These are phyloP conservation scores for Nannochloropsis oceanica DNA, from an alignment of 108 stramenopile species.

Conservation along the genomic window DNA sequence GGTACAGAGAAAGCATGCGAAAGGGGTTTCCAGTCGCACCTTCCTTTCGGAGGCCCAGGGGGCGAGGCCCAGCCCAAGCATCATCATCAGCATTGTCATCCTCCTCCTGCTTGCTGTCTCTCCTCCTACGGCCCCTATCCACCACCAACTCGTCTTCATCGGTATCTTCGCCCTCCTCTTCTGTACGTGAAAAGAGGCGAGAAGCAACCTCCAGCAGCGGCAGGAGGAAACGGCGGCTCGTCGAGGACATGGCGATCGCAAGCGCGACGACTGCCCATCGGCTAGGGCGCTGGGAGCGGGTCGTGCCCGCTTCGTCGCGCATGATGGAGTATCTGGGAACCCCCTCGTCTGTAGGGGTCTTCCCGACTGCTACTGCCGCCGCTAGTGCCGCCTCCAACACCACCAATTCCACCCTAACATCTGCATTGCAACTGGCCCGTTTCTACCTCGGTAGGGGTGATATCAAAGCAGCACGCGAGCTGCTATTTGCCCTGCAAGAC, in stretches of 20 bases:
- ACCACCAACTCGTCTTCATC: neutral
- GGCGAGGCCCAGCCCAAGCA: neutral
- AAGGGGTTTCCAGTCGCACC: neutral
- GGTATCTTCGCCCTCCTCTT: neutral
- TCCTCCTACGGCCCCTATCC: neutral
- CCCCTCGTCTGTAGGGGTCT: neutral
- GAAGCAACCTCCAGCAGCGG: neutral
- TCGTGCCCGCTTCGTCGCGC: neutral
- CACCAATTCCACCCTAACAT: neutral
- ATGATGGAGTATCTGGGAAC: neutral
- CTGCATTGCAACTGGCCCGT: neutral
- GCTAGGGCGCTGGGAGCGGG: neutral
- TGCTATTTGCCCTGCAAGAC: neutral
- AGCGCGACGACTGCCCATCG: neutral
- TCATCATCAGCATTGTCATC: neutral
- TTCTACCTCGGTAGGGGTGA: neutral
- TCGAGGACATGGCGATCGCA: neutral
- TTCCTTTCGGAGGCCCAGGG: neutral
- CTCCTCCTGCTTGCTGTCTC: too few species aligned
- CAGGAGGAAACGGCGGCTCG: neutral
- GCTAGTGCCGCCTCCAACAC: neutral
- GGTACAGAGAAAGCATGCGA: neutral
- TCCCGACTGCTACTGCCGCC: neutral
- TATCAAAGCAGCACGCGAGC: neutral
- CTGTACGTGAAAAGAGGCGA: neutral